These are phyloP conservation scores for Zoysia japonica DNA, from an alignment of 176 grass and related monocot species.

Conservation along the genomic window DNA sequence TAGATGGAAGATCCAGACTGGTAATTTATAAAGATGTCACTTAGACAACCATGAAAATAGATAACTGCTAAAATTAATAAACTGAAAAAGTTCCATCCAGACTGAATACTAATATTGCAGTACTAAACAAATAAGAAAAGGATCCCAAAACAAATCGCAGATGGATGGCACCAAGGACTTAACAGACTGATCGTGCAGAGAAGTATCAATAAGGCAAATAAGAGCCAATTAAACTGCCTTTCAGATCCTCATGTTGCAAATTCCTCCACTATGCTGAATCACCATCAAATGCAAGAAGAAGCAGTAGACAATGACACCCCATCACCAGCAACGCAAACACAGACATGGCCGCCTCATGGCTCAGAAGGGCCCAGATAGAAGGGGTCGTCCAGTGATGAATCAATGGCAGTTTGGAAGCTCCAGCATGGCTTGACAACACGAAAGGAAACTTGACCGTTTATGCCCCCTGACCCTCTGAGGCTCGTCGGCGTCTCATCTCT, in stretches of 20 bases:
- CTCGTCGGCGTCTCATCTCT: not conserved
- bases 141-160: not conserved
- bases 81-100: not conserved
- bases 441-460: not conserved
- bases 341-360: not conserved
- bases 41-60: too few relatives aligned
- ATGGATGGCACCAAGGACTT: not conserved
- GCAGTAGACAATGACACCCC: not conserved
- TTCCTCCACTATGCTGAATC: not conserved
- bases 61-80: too few relatives aligned
- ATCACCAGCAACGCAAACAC: not conserved
- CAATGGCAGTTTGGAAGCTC: slow-evolving; percentile 24
- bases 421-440: not conserved
- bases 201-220: not conserved
- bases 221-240: not conserved
- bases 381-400: not conserved
- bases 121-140: not conserved
- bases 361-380: not conserved
- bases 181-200: not conserved
- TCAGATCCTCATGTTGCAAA: not conserved
- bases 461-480: not conserved
- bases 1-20: not conserved
- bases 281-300: not conserved
- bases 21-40: too few relatives aligned
- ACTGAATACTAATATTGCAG: not conserved